phyloP scores from a whole-genome alignment of 2,329 filamentous ascomycete genomes.

The Ramularia endophylla region DNA sequence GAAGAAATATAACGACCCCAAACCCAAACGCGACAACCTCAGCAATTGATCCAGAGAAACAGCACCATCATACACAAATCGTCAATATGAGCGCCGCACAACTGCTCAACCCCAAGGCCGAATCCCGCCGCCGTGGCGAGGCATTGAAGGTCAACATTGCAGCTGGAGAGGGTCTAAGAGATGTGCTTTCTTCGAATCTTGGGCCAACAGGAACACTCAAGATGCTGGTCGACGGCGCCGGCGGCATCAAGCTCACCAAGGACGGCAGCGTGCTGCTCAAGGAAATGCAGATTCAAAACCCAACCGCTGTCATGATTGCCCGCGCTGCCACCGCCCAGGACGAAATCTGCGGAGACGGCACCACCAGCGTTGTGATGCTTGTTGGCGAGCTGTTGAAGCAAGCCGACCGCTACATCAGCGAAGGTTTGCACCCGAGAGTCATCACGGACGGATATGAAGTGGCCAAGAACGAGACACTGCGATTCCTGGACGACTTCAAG shows the following conservation, averaged over 20 bases:
- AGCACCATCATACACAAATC: background rate
- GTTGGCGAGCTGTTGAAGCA: constrained; percentile 98
- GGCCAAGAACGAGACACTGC: constrained; percentile 85
- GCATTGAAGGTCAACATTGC: constrained; percentile 95
- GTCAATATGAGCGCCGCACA: constrained; percentile 85
- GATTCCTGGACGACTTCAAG: constrained; percentile 95
- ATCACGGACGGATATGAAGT: constrained; percentile 98
- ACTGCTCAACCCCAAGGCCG: constrained; percentile 97
- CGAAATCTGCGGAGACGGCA: constrained; percentile 96
- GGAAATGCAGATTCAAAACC: constrained; percentile 94
- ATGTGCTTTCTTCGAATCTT: constrained; percentile 89
- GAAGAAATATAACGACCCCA: too few species aligned
- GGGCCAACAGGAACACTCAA: constrained; percentile 93
- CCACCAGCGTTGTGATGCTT: constrained; percentile 89
- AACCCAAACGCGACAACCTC: too few species aligned
- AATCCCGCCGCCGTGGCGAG: constrained; percentile 95
- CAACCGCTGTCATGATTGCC: constrained; percentile 79
- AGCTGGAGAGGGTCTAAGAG: constrained; percentile 73
- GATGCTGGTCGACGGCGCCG: constrained; percentile 68
- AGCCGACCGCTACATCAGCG: constrained; percentile 89
- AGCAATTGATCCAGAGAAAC: too few species aligned
- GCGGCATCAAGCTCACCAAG: constrained; percentile 94
- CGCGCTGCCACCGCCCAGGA: constrained; percentile 92
- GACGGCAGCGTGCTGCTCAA: constrained; percentile 82
- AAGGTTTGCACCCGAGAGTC: constrained; percentile 93